Evolutionary conservation across 805 yeast genomes (phyloP).

Genomic region (Nakazawaea anatomiae): DNA sequence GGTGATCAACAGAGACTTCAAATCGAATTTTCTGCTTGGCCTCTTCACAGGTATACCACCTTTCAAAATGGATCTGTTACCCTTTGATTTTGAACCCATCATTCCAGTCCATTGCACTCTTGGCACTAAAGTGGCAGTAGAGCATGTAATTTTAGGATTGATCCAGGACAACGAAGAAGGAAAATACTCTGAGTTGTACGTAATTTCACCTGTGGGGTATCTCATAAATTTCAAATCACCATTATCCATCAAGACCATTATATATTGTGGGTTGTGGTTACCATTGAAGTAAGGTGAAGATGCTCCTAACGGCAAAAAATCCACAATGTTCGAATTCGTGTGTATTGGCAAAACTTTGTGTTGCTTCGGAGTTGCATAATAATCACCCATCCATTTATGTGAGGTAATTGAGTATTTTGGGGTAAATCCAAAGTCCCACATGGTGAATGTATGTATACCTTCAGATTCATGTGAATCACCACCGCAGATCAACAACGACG

Average conservation of each 20-base stretch:
- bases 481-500: conserved; percentile 67
- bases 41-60: conserved; percentile 75
- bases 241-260: conserved; percentile 52
- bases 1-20: conserved; percentile 60
- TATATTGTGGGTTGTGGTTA: conserved; percentile 64
- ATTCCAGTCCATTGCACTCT: conserved; percentile 76
- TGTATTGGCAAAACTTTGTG: conserved; percentile 54
- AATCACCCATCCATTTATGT: conserved; percentile 74
- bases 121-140: conserved; percentile 51
- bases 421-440: conserved; percentile 74
- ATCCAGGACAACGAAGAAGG: conserved; percentile 81
- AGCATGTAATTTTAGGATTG: conserved; percentile 61
- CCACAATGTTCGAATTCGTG: conserved; percentile 34
- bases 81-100: conserved; percentile 34
- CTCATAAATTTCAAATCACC: conserved; percentile 62
- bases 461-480: conserved; percentile 45
- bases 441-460: conserved; percentile 39
- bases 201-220: conserved; percentile 49
- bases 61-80: conserved; percentile 37
- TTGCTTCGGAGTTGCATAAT: conserved; percentile 55
- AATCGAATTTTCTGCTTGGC: conserved; percentile 37
- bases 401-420: conserved; percentile 78
- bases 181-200: conserved; percentile 51
- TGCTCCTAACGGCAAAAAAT: conserved; percentile 49
- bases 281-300: conserved; percentile 77